These are phyloP conservation scores for Hygrophoropsis aurantiaca DNA, from an alignment of 768 basidiomycete species.

Conservation along the genomic window DNA sequence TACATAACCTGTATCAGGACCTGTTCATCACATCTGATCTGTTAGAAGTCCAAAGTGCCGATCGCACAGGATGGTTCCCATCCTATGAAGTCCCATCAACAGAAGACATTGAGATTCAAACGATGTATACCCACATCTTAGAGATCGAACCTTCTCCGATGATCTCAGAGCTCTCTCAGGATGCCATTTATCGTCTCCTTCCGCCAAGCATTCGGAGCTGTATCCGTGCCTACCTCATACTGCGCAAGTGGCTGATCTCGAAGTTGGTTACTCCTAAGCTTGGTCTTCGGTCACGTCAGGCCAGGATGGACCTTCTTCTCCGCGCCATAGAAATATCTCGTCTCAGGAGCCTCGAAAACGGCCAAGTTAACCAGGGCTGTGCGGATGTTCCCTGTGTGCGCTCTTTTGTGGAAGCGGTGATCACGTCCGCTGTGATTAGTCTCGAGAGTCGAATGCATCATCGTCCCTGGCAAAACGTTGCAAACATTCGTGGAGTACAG, in stretches of 20 bases:
- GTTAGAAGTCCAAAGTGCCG: slow-evolving; percentile 77
- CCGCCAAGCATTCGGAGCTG: slow-evolving; percentile 77
- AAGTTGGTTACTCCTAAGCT: slow-evolving; percentile 66
- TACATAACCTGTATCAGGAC: slow-evolving; percentile 47
- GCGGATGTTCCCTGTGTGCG: slow-evolving; percentile 65
- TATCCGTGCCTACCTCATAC: slow-evolving; percentile 69
- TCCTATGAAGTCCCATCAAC: slow-evolving; percentile 50
- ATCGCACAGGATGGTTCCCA: slow-evolving; percentile 77
- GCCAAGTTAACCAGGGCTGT: slow-evolving; percentile 30
- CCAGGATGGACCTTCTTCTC: slow-evolving; percentile 71
- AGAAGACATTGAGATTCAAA: slow-evolving; percentile 77
- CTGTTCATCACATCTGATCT: slow-evolving; percentile 75
- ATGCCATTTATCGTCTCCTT: slow-evolving; percentile 69
- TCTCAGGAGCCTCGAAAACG: slow-evolving; percentile 50
- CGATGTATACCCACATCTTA: slow-evolving; percentile 69
- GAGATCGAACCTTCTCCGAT: slow-evolving; percentile 72
- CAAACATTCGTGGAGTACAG: slow-evolving; percentile 54
- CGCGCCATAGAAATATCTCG: slow-evolving; percentile 75
- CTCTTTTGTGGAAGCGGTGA: slow-evolving; percentile 78
- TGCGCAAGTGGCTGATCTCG: slow-evolving; percentile 78
- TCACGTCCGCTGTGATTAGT: slow-evolving; percentile 75
- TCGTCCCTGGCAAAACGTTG: slow-evolving; percentile 78
- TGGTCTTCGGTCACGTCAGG: slow-evolving; percentile 62
- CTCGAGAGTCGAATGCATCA: slow-evolving; percentile 77
- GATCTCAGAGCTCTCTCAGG: slow-evolving; percentile 69